Conservation (phyloP, 225 moss, liverwort and hornwort species). For the Pleurozium schreberi region DNA sequence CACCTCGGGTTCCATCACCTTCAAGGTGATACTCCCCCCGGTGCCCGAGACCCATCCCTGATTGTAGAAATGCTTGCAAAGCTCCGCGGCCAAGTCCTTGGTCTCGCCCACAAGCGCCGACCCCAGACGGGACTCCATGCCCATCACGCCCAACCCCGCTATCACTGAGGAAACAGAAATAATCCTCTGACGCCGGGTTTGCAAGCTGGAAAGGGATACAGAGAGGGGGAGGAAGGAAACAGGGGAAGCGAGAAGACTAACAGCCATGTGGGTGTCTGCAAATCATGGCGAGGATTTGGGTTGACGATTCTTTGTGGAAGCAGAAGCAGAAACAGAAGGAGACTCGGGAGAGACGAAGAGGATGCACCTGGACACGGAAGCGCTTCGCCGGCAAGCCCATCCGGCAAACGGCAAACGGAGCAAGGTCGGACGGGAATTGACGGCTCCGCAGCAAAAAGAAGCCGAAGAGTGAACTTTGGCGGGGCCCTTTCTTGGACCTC, state of each 20-base stretch:
- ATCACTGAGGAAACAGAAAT: background rate
- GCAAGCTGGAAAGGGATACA: background rate
- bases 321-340: background rate
- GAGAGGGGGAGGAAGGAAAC: background rate
- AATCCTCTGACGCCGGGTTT: background rate
- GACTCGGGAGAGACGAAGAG: background rate
- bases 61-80: slow-evolving; percentile 96
- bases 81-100: slow-evolving; percentile 72
- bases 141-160: background rate
- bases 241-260: background rate
- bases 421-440: background rate
- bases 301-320: background rate
- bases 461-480: background rate
- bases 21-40: slow-evolving; percentile 90
- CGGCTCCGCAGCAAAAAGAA: background rate
- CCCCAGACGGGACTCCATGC: background rate
- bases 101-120: slow-evolving; percentile 33
- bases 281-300: background rate
- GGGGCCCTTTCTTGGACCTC: background rate
- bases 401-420: background rate
- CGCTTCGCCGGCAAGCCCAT: background rate
- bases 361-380: background rate
- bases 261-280: background rate
- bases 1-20: slow-evolving; percentile 59
- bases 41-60: slow-evolving; percentile 99